Conservation (phyloP, 306 rosid species). For the Macrotyloma uniflorum region DNA sequence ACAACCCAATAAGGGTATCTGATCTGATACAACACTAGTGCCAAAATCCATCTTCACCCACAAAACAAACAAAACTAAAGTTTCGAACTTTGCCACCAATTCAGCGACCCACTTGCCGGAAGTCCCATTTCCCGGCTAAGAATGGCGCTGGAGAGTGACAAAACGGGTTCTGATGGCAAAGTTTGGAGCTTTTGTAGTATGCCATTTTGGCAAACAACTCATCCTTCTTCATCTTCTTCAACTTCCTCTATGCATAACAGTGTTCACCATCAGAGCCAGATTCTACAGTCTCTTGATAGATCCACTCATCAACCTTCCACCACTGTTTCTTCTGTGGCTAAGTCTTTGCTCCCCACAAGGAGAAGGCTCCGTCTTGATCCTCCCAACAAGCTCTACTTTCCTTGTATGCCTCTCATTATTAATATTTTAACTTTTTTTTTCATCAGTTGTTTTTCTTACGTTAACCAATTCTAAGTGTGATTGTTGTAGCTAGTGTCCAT, state of each 20-base stretch:
- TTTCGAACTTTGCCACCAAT: slow-evolving; percentile 25
- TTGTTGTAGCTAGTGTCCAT: slow-evolving; percentile 16
- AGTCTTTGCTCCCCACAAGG: slow-evolving; percentile 74
- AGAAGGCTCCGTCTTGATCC: slow-evolving; percentile 85
- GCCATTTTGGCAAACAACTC: slow-evolving; percentile 83
- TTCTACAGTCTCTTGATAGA: slow-evolving; percentile 59
- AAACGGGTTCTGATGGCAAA: slow-evolving; percentile 61
- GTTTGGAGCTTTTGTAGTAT: slow-evolving; percentile 70
- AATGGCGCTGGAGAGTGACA: slow-evolving; percentile 74
- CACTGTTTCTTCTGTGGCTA: slow-evolving; percentile 69
- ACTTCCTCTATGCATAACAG: slow-evolving; percentile 41
- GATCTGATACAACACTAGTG: slow-evolving; percentile 26
- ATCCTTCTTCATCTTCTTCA: slow-evolving; percentile 54
- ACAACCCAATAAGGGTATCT: slow-evolving; percentile 33
- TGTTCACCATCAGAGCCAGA: slow-evolving; percentile 52
- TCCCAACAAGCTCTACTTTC: slow-evolving; percentile 84
- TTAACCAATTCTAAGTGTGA: slow-evolving; percentile 19
- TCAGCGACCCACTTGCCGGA: slow-evolving; percentile 41
- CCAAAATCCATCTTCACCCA: slow-evolving; percentile 19
- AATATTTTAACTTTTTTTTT: neutral
- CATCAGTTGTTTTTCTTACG: slow-evolving; percentile 22
- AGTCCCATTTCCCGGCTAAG: slow-evolving; percentile 27
- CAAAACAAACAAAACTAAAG: slow-evolving; percentile 35
- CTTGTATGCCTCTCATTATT: slow-evolving; percentile 52
- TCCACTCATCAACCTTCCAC: slow-evolving; percentile 49